A percentile compares a stretch with the other conserved stretches of the same genome.
These are phyloP conservation scores for Quercus lobata DNA, from an alignment of 331 rosid species.

Conservation along the genomic window DNA sequence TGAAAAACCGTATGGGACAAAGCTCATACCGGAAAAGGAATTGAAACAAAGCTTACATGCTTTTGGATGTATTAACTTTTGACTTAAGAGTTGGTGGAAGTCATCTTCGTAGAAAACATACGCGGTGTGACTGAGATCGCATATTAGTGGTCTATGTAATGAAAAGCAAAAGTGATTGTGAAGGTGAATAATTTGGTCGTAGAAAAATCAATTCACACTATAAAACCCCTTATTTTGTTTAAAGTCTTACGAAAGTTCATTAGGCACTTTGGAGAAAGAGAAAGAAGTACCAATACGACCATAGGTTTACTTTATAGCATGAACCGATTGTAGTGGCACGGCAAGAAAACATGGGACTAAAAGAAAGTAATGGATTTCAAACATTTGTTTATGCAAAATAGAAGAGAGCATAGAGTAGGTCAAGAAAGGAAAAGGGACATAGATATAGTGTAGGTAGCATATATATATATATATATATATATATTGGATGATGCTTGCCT, in stretches of 20 bases:
- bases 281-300: not conserved
- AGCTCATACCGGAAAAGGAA: conserved; percentile 22
- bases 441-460: not conserved
- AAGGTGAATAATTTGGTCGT: not conserved
- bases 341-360: not conserved
- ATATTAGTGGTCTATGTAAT: conserved; percentile 25
- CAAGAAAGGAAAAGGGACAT: not conserved
- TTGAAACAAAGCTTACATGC: conserved; percentile 30
- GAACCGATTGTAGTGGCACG: not conserved
- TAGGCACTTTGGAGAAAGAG: not conserved
- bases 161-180: conserved; percentile 15
- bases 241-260: not conserved
- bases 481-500: conserved; percentile 41
- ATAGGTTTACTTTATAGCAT: not conserved
- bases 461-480: too few species aligned
- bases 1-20: conserved; percentile 25
- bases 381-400: not conserved
- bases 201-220: conserved; percentile 5
- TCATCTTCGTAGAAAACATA: conserved; percentile 26
- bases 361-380: not conserved
- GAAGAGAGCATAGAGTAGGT: not conserved
- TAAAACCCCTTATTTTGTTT: not conserved
- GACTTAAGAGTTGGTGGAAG: conserved; percentile 56
- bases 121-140: conserved; percentile 16
- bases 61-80: conserved; percentile 56